Base-by-base conservation (phyloP, 2,329 filamentous ascomycete genomes). In the Ceratocystiopsis sp. region DNA sequence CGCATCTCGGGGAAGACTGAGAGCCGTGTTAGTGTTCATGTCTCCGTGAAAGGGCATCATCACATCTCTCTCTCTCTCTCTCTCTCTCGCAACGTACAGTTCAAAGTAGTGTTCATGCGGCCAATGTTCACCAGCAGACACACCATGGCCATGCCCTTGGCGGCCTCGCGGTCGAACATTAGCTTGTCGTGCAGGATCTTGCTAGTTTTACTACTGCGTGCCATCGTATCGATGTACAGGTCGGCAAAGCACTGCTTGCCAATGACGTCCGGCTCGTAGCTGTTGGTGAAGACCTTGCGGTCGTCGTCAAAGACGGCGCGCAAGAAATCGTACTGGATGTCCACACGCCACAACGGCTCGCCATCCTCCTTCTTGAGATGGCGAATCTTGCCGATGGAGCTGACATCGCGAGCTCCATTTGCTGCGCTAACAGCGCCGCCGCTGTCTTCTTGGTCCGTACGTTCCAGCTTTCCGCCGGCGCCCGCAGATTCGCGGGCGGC, bases 131-230 rank as follows among this genome's bases (percentile, higher is more conserved):
- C 91, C 54, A 98, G 66, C 50, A 98, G 66, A 61, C 91, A 98
- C 46, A 98, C 89, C 91, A 98, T 98, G 42, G 91, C 91, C 91
- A 98, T 98, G 56, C 85, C 89, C 59, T 94, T 86, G 34, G 89
- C 91, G 18, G 87, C 87, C 50, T 85, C 80, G 55, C 84, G 79
- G 59, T 98, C 91, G 52, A 80, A 91, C 55, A 94, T 71, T 50
- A 98, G 71, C 67, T 98, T 96, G 62, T 98, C 91, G 60, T 93
- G 85, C 50, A 98, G 69, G 41, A 98, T 91, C 64, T 96, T 96
- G 69, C 91, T 96, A 25, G 89, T 96, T 68, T 98, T 98, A 69
- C 85, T 95, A 65, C 91, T 98, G 60, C 86, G 77, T 3, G 91
- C 86, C 89, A 98, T 96, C 47, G 91, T 89, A 61, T 96, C 91